Evolutionary conservation across 805 yeast species (phyloP).

Genomic region (Groenewaldozyma tartarivorans): DNA sequence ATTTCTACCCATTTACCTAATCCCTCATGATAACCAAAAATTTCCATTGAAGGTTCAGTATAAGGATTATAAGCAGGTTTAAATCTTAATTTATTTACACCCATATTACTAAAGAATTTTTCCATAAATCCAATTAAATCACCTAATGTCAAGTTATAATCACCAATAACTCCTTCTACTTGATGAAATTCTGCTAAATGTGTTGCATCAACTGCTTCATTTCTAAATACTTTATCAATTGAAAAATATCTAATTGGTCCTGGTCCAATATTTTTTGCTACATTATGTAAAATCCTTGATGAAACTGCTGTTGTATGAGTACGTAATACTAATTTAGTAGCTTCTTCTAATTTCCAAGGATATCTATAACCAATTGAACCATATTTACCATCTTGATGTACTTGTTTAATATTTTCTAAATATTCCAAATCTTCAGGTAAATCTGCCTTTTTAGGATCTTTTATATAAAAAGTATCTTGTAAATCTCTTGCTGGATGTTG

Average conservation of each 20-base stretch:
- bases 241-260: conserved; percentile 81
- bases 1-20: conserved; percentile 97
- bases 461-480: conserved; percentile 96
- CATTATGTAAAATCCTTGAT: conserved; percentile 72
- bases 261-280: conserved; percentile 82
- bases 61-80: conserved; percentile 99
- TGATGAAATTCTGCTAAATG: conserved; percentile 99
- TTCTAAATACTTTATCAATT: conserved; percentile 97
- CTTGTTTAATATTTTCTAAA: conserved; percentile 68
- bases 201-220: conserved; percentile 99
- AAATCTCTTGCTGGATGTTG: conserved; percentile 99
- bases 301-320: conserved; percentile 97
- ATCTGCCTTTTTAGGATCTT: conserved; percentile 78
- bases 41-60: conserved; percentile 98
- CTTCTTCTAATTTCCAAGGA: conserved; percentile 91
- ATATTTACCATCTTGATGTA: conserved; percentile 81
- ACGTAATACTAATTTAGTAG: conserved; percentile 84
- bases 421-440: conserved; percentile 74
- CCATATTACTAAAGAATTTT: conserved; percentile 93
- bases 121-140: conserved; percentile 98
- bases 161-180: conserved; percentile 98
- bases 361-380: conserved; percentile 98
- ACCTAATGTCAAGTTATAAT: conserved; percentile 88
- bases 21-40: conserved; percentile 93
- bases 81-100: conserved; percentile 89